phyloP scores from a whole-genome alignment of 1,284 basidiomycete species.

The Malassezia psittaci region DNA sequence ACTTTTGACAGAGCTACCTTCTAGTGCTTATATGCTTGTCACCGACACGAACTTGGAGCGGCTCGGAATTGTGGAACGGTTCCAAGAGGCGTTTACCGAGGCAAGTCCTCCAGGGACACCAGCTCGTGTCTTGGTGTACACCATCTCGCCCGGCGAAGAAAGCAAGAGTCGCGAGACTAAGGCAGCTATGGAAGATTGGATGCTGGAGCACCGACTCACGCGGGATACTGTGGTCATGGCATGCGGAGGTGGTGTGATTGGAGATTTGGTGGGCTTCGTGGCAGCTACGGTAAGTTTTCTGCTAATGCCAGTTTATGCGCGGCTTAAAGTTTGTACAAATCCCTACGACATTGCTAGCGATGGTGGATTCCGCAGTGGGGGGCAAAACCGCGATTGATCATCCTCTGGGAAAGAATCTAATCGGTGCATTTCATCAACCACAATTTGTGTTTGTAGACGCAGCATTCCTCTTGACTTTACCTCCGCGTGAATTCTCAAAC shows the following conservation, averaged over 20 bases:
- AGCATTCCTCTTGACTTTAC: slow-evolving; percentile 86
- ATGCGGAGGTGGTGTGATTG: slow-evolving; percentile 90
- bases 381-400: slow-evolving; percentile 98
- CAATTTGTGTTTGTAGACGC: slow-evolving; percentile 95
- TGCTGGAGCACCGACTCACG: slow-evolving; percentile 77
- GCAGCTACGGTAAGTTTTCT: slow-evolving; percentile 70
- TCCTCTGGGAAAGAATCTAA: slow-evolving; percentile 89
- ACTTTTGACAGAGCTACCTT: slow-evolving; percentile 60
- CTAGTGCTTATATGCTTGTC: slow-evolving; percentile 82
- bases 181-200: slow-evolving; percentile 85
- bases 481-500: slow-evolving; percentile 84
- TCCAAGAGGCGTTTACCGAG: slow-evolving; percentile 36
- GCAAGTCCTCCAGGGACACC: slow-evolving; percentile 34
- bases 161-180: slow-evolving; percentile 86
- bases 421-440: slow-evolving; percentile 97
- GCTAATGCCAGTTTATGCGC: slow-evolving; percentile 51
- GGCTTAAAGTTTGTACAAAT: slow-evolving; percentile 89
- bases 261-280: slow-evolving; percentile 85
- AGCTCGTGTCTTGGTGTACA: slow-evolving; percentile 66
- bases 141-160: slow-evolving; percentile 79
- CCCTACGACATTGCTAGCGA: slow-evolving; percentile 88
- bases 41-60: slow-evolving; percentile 81
- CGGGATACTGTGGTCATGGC: slow-evolving; percentile 87
- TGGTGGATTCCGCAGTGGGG: slow-evolving; percentile 96
- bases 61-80: slow-evolving; percentile 57